Evolutionary conservation across 805 yeast genomes (phyloP).

Genomic region (Pichia thaimueangensis): DNA sequence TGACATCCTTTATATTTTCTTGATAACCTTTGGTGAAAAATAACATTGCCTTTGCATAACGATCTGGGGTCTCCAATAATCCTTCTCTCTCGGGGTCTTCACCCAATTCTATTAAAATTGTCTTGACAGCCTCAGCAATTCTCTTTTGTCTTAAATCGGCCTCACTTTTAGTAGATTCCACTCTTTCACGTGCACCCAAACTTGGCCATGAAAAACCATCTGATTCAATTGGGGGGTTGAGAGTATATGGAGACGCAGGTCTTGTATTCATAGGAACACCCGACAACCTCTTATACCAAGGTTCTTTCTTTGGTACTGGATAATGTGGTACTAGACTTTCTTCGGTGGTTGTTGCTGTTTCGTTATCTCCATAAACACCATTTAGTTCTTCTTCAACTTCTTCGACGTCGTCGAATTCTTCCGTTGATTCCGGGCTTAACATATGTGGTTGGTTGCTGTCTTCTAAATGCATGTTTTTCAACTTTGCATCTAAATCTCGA

Average conservation of each 20-base stretch:
- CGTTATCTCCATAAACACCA: no score
- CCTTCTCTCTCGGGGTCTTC: conserved; percentile 91
- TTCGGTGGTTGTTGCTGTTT: neutral
- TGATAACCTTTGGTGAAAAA: conserved; percentile 95
- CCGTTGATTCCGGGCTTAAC: neutral
- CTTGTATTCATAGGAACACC: conserved; percentile 64
- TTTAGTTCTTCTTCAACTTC: conserved; percentile 8
- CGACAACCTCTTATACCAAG: conserved; percentile 28
- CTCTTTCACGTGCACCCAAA: conserved; percentile 70
- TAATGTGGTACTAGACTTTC: conserved; percentile 13
- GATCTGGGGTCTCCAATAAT: conserved; percentile 84
- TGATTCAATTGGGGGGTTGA: conserved; percentile 78
- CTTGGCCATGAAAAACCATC: conserved; percentile 96
- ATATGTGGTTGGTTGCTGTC: conserved; percentile 8
- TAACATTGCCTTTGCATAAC: conserved; percentile 95
- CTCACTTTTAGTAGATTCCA: conserved; percentile 64
- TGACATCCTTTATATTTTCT: conserved; percentile 85
- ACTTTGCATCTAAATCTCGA: conserved; percentile 16
- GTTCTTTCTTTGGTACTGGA: conserved; percentile 31
- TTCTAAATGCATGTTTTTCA: conserved; percentile 10
- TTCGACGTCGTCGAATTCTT: neutral
- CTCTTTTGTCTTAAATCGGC: conserved; percentile 60
- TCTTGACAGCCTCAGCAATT: conserved; percentile 78
- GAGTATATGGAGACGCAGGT: conserved; percentile 77
- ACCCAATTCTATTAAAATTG: conserved; percentile 76